These are phyloP conservation scores for Arthroderma sp. DNA, from an alignment of 2,329 filamentous ascomycete genomes.

Conservation along the genomic window DNA sequence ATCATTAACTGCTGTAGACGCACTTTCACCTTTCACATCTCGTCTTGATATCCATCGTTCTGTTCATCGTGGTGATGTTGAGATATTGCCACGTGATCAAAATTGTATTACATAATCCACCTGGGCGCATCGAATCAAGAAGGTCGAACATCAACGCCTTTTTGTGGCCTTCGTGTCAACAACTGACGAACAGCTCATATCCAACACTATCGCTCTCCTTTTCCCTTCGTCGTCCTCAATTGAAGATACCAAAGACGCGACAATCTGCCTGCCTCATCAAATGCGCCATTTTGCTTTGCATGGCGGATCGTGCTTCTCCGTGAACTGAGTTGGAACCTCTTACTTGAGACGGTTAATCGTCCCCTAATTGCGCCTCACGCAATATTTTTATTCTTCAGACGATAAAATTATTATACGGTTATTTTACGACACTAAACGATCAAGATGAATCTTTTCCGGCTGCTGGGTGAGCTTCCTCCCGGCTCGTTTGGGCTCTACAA, in stretches of 20 bases:
- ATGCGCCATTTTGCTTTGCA: neutral
- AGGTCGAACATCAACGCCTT: slow-evolving; percentile 6
- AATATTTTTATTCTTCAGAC: neutral
- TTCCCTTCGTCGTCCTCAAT: too few relatives aligned
- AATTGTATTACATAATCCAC: slow-evolving; percentile 3
- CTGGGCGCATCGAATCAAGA: neutral
- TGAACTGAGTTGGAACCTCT: neutral
- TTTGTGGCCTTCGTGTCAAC: slow-evolving; percentile 30
- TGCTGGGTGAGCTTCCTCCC: slow-evolving; percentile 41
- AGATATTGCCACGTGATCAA: neutral
- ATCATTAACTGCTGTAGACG: too few relatives aligned
- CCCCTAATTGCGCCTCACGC: neutral
- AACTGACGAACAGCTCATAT: slow-evolving; percentile 8
- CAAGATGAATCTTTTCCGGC: slow-evolving; percentile 57
- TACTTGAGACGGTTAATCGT: neutral
- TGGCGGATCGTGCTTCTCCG: neutral
- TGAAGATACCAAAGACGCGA: too few relatives aligned
- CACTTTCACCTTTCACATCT: too few relatives aligned
- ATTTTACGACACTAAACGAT: slow-evolving; percentile 4
- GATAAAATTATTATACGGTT: too few relatives aligned
- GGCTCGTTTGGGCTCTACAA: neutral
- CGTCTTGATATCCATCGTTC: too few relatives aligned
- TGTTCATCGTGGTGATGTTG: too few relatives aligned
- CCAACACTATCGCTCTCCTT: too few relatives aligned
- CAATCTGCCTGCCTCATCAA: neutral